phyloP scores from a whole-genome alignment of 805 yeast genomes.

The Hanseniaspora meyeri region DNA sequence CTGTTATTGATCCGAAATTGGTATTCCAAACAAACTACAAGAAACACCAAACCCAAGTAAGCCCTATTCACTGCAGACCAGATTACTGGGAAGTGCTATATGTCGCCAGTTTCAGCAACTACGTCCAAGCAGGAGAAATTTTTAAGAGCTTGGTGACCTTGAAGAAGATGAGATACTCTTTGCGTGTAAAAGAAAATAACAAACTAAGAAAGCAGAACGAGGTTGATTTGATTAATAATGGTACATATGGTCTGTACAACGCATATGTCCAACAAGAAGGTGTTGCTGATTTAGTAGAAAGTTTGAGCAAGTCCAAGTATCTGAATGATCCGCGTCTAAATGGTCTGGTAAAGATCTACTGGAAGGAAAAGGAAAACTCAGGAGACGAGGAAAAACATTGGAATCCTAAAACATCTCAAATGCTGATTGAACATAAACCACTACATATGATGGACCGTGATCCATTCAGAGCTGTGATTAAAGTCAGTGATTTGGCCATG shows the following conservation, averaged over 20 bases:
- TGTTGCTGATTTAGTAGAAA: constrained; percentile 56
- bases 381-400: constrained; percentile 63
- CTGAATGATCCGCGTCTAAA: constrained; percentile 50
- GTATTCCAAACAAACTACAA: constrained; percentile 53
- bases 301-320: constrained; percentile 18
- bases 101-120: constrained; percentile 52
- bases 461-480: constrained; percentile 51
- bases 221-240: constrained; percentile 47
- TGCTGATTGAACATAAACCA: constrained; percentile 2
- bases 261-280: constrained; percentile 88
- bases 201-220: constrained; percentile 53
- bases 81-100: constrained; percentile 90
- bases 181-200: constrained; percentile 48
- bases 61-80: constrained; percentile 58
- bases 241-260: constrained; percentile 80
- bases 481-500: constrained; percentile 31
- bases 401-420: constrained; percentile 35
- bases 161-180: constrained; percentile 58
- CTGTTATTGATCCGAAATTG: constrained; percentile 39
- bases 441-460: constrained; percentile 42
- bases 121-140: constrained; percentile 57
- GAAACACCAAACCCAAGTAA: constrained; percentile 82
- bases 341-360: constrained; percentile 34
- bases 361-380: constrained; percentile 83
- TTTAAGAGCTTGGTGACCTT: constrained; percentile 64